Evolutionary conservation across 2,329 filamentous ascomycete genomes (phyloP), one percentile per base, ranked within the genome.

Genomic region (Verticillium nonalfalfae): DNA sequence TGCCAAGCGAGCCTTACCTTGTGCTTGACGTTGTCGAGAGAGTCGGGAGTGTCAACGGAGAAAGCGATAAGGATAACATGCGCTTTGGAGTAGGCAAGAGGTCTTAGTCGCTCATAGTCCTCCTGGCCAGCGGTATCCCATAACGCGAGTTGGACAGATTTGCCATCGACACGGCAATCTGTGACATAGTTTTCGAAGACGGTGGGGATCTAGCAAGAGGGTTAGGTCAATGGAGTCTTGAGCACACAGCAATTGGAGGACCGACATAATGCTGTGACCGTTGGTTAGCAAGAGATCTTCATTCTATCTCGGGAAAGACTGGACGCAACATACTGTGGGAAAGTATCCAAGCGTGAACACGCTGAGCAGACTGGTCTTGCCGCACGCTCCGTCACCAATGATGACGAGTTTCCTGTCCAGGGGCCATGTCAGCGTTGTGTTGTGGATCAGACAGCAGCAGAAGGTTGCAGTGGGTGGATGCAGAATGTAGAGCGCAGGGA

Each of bases 81-180:
- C 62, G 95, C 95, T 80, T 98, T 97, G 58, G 93, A 91, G 75
- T 99, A 99, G 66, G 95, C 95, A 59, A 99, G 83, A 59, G 95
- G 95, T 66, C 95, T 90, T 78, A 99, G 81, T 73, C 95, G 85
- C 77, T 99, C 95, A 75, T 99, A 99, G 74, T 99, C 95, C 83
- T 99, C 95, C 77, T 99, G 95, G 63, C 95, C 95, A 59, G 95
- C 95, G n/a, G 95, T 99, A 87, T 99, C 95, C 95, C 95, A 99
- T 70, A 99, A 81, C 59, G 95, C 95, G 66, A 99, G 84, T 79
- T 99, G 95, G 45, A 99, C 95, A n/a, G 92, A 97, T 75, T 97
- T 97, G 71, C 95, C 95, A 74, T 99, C 95, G 63, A 99, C 95
- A 79, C 94, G 86, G 78, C 95, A 99, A 79, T 99, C 95, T 69